Evolutionary conservation across 2,329 filamentous ascomycete genomes (phyloP).

Genomic region (Venturia oleaginea): DNA sequence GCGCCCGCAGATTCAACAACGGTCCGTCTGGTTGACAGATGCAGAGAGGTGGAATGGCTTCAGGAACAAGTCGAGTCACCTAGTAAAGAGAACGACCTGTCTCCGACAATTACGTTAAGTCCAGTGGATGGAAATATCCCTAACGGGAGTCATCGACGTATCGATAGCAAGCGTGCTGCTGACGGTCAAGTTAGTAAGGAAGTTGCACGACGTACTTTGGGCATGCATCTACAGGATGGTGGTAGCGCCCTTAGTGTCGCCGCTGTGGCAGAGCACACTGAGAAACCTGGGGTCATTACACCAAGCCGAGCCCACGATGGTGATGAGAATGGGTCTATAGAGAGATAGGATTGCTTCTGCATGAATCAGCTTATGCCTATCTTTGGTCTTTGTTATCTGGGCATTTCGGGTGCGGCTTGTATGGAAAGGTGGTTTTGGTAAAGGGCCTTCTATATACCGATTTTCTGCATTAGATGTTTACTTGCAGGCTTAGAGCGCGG

Average conservation of each 20-base stretch:
- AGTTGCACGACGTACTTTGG: constrained; percentile 28
- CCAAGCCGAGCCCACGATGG: constrained; percentile 22
- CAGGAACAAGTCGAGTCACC: constrained; percentile 23
- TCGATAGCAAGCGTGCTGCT: constrained; percentile 16
- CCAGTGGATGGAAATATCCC: background rate
- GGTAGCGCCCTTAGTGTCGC: constrained; percentile 30
- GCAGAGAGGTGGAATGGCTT: constrained; percentile 63
- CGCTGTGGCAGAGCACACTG: constrained; percentile 31
- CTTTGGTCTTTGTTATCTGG: background rate
- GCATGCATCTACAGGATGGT: constrained; percentile 29
- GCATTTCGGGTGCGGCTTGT: background rate
- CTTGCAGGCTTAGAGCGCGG: background rate
- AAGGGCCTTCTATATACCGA: background rate
- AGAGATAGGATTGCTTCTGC: too few relatives aligned
- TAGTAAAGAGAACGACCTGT: constrained; percentile 26
- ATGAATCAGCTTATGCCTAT: background rate
- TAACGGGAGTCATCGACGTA: constrained; percentile 7
- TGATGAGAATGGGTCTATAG: background rate
- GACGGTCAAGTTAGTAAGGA: constrained; percentile 28
- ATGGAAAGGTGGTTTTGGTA: background rate
- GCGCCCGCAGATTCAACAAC: constrained; percentile 75
- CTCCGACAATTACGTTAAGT: background rate
- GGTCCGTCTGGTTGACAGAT: constrained; percentile 65
- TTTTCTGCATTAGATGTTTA: background rate
- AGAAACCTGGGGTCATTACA: constrained; percentile 32